A percentile compares a stretch with the other conserved stretches of the same genome.
Conservation (phyloP, 208 protist genomes). For the Kentomonas sorsogonicus region DNA sequence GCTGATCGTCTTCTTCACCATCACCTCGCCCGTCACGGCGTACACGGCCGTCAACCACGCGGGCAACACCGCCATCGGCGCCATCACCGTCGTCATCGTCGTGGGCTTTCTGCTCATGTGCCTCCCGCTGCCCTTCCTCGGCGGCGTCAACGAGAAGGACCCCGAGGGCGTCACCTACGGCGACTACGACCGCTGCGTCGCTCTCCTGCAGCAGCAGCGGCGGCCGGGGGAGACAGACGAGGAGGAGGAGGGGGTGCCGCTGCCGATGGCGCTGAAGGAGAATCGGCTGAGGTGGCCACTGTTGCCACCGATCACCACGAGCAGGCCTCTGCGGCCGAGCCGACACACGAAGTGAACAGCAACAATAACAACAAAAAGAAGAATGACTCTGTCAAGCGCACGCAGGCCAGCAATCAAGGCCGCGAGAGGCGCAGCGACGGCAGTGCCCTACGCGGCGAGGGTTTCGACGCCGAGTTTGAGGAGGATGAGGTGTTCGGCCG, state of each 20-base stretch:
- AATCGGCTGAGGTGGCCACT: not conserved
- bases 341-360: not conserved
- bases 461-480: not conserved
- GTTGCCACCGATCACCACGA: not conserved
- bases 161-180: slow-evolving; percentile 6
- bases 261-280: not conserved
- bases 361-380: not conserved
- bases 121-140: slow-evolving; percentile 44
- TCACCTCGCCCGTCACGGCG: slow-evolving; percentile 39
- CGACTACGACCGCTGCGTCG: slow-evolving; percentile 3
- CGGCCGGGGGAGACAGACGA: not conserved
- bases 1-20: slow-evolving; percentile 51
- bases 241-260: slow-evolving; percentile 8
- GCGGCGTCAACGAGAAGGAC: slow-evolving; percentile 42
- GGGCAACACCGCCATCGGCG: slow-evolving; percentile 26
- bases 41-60: slow-evolving; percentile 28
- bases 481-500: not conserved
- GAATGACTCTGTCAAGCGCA: too few relatives aligned
- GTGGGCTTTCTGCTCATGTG: slow-evolving; percentile 38
- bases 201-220: not conserved
- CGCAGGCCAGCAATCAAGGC: too few relatives aligned
- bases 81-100: slow-evolving; percentile 34
- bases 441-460: not conserved
- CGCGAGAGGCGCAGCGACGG: not conserved
- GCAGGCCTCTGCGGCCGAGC: not conserved